phyloP scores from a whole-genome alignment of 305 asterid genomes.

The Solanum hybrid region DNA sequence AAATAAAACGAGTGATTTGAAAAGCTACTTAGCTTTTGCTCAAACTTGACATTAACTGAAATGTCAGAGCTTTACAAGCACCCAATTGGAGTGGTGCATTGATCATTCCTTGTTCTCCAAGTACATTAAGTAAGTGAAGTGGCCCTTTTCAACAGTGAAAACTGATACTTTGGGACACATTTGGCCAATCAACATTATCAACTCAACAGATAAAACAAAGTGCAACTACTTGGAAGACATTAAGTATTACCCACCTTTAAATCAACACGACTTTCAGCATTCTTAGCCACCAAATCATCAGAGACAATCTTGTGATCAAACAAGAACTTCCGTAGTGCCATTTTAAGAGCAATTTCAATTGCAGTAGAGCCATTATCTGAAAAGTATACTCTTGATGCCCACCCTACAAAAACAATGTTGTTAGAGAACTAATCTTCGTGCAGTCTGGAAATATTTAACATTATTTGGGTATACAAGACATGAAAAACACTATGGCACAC shows the following conservation, averaged over 20 bases:
- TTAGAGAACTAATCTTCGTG: neutral
- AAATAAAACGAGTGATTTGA: constrained; percentile 1
- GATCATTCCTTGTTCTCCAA: neutral
- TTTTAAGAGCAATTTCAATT: constrained; percentile 92
- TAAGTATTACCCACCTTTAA: constrained; percentile 47
- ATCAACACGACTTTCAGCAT: constrained; percentile 35
- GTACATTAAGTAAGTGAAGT: neutral
- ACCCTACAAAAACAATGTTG: constrained; percentile 31
- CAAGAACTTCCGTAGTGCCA: constrained; percentile 94
- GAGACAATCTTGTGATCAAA: constrained; percentile 41
- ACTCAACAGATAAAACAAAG: neutral
- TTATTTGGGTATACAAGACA: neutral
- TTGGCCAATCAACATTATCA: neutral
- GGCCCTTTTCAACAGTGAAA: neutral
- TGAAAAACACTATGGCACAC: neutral
- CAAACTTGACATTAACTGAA: neutral
- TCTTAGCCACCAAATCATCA: constrained; percentile 25
- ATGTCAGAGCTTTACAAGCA: neutral
- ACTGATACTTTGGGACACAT: neutral
- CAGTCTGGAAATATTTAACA: constrained; percentile 6
- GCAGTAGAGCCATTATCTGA: constrained; percentile 99
- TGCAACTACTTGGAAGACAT: neutral
- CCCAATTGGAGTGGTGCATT: neutral
- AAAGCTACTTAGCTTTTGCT: neutral
- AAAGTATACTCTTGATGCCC: constrained; percentile 91